Evolutionary conservation across 2,329 filamentous ascomycete species (phyloP).

Genomic region (Chalaropsis thielavioides): DNA sequence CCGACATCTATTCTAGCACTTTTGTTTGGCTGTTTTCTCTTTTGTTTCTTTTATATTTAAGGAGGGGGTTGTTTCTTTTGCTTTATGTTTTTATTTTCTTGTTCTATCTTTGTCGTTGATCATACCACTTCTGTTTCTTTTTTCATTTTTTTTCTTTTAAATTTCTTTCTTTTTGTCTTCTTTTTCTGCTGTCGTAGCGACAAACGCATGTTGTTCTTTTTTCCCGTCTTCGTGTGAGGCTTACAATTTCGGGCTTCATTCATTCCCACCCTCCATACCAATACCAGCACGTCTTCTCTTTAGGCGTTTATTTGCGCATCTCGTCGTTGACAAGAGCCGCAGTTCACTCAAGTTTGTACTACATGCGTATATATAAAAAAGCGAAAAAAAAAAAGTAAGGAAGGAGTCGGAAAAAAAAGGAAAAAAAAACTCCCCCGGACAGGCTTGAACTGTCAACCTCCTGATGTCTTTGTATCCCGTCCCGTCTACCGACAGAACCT

Average conservation of each 20-base stretch:
- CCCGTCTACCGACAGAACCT: too few relatives aligned
- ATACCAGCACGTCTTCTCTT: neutral
- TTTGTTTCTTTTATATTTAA: neutral
- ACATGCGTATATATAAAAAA: too few relatives aligned
- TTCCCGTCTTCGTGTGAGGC: neutral
- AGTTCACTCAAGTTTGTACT: too few relatives aligned
- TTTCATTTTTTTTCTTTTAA: neutral
- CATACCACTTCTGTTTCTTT: neutral
- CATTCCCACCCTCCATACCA: neutral
- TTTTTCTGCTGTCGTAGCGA: neutral
- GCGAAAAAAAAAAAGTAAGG: too few relatives aligned
- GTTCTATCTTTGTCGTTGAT: neutral
- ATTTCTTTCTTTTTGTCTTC: slow-evolving; percentile 2
- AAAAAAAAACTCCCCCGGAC: slow-evolving; percentile 9
- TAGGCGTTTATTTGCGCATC: neutral
- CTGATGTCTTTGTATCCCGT: too few relatives aligned
- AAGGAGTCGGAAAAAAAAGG: neutral
- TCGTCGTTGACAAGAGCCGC: neutral
- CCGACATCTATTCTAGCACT: neutral
- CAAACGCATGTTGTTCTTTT: neutral
- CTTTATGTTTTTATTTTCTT: neutral
- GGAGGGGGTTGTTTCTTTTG: neutral
- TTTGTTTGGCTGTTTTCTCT: neutral
- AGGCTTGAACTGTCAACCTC: slow-evolving; percentile 5
- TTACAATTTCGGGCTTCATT: neutral